Conservation (phyloP, 208 protist genomes). For the Kentomonas sorsogonicus region DNA sequence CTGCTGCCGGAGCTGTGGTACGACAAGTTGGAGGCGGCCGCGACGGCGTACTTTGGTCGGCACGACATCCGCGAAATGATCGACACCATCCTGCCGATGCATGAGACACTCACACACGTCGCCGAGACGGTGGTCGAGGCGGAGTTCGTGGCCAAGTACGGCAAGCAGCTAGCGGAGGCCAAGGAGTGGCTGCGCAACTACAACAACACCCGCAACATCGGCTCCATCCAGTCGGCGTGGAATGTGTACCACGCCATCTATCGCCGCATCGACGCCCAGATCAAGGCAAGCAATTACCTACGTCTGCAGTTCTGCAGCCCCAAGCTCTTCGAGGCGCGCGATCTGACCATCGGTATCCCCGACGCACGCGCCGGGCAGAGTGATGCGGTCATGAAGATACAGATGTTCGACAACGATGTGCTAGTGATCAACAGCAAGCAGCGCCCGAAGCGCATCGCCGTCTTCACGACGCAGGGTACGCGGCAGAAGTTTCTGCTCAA, state of each 20-base stretch:
- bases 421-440: constrained; percentile 98
- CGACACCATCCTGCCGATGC: constrained; percentile 83
- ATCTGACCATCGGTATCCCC: constrained; percentile 75
- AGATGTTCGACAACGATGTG: constrained; percentile 87
- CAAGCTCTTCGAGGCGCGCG: constrained; percentile 70
- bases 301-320: constrained; percentile 76
- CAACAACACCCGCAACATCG: constrained; percentile 39
- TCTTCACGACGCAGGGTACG: constrained; percentile 93
- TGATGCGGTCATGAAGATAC: constrained; percentile 85
- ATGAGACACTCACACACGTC: constrained; percentile 91
- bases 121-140: constrained; percentile 93
- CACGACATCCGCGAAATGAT: constrained; percentile 90
- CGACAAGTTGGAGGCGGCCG: constrained; percentile 93
- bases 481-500: constrained; percentile 98
- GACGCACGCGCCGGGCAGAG: constrained; percentile 79
- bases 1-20: constrained; percentile 94
- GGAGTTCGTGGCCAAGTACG: constrained; percentile 86
- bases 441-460: constrained; percentile 95
- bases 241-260: constrained; percentile 83
- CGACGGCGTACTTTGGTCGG: constrained; percentile 94
- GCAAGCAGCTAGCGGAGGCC: constrained; percentile 51
- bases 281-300: constrained; percentile 46
- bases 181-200: constrained; percentile 67
- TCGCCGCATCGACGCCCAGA: constrained; percentile 67
- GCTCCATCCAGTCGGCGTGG: constrained; percentile 79